Conservation (phyloP, 2,329 filamentous ascomycete species). For the Dothidotthia symphoricarpi region DNA sequence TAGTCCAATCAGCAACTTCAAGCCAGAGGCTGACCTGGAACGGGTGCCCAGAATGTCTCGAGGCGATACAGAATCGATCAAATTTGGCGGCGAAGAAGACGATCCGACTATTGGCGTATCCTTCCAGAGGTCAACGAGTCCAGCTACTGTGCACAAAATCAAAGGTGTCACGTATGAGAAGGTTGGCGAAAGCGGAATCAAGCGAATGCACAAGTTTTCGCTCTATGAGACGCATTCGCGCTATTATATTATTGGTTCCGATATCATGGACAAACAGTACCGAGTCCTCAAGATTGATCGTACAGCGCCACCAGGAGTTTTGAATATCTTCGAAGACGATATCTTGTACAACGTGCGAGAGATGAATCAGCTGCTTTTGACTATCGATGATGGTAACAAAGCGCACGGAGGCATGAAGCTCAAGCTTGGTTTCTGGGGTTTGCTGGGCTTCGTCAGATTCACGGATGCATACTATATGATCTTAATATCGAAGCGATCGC, state of each 20-base stretch:
- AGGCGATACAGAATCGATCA: conserved; percentile 32
- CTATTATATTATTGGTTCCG: conserved; percentile 92
- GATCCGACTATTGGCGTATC: conserved; percentile 40
- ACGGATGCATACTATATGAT: conserved; percentile 98
- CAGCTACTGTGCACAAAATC: conserved; percentile 38
- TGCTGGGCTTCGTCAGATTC: conserved; percentile 93
- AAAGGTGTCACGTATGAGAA: conserved; percentile 43
- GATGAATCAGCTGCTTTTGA: conserved; percentile 88
- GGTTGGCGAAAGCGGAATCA: conserved; percentile 45
- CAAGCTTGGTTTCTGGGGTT: conserved; percentile 86
- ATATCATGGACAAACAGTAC: conserved; percentile 84
- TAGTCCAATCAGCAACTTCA: conserved; percentile 26
- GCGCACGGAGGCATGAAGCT: conserved; percentile 85
- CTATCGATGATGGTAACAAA: conserved; percentile 93
- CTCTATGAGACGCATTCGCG: conserved; percentile 91
- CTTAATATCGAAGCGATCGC: conserved; percentile 90
- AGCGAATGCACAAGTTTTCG: conserved; percentile 90
- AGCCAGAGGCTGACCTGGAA: conserved; percentile 33
- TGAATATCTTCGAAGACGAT: conserved; percentile 89
- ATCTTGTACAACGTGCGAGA: conserved; percentile 90
- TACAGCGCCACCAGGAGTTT: conserved; percentile 72
- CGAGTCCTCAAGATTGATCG: conserved; percentile 93
- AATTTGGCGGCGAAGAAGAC: conserved; percentile 45
- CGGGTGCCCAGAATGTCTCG: conserved; percentile 31
- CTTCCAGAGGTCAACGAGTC: conserved; percentile 43